A percentile compares a stretch with the other conserved stretches of the same genome.
phyloP scores from a whole-genome alignment of 2,329 filamentous ascomycete species.

The Penicillium janthinellum region DNA sequence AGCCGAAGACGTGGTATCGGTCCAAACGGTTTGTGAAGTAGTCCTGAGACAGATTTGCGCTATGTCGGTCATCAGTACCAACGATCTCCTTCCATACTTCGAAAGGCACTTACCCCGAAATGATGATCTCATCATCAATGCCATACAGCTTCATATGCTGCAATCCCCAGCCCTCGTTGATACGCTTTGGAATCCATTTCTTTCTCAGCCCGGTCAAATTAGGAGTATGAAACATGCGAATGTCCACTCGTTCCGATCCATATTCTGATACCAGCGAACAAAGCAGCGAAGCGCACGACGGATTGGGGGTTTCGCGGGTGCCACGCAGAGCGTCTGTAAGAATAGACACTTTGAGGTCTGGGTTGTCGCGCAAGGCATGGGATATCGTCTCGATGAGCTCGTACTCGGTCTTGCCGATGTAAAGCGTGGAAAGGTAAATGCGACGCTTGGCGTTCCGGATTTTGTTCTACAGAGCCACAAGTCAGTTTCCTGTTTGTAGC shows the following conservation, averaged over 20 bases:
- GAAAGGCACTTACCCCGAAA: conserved; percentile 68
- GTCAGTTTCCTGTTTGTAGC: background rate
- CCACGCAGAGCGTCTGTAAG: conserved; percentile 89
- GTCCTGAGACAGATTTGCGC: conserved; percentile 85
- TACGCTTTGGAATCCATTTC: conserved; percentile 77
- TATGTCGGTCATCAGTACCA: conserved; percentile 31
- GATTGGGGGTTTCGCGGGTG: conserved; percentile 81
- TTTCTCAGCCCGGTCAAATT: conserved; percentile 89
- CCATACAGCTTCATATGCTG: conserved; percentile 99
- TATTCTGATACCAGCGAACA: conserved; percentile 83
- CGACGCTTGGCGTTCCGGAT: conserved; percentile 76
- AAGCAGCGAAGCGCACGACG: conserved; percentile 86
- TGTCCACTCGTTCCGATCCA: conserved; percentile 78
- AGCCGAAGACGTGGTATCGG: conserved; percentile 88
- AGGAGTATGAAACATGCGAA: conserved; percentile 97
- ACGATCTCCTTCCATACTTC: background rate
- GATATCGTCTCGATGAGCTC: conserved; percentile 82
- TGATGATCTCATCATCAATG: conserved; percentile 89
- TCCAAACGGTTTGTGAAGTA: conserved; percentile 98
- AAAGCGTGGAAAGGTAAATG: conserved; percentile 93
- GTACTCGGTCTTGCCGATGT: conserved; percentile 90
- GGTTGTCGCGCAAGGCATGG: conserved; percentile 72
- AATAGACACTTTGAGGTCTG: conserved; percentile 78
- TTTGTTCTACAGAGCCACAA: conserved; percentile 60
- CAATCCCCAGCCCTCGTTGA: conserved; percentile 97